Evolutionary conservation across 2,329 filamentous ascomycete species (phyloP).

Genomic region (Hypomyces perniciosus): DNA sequence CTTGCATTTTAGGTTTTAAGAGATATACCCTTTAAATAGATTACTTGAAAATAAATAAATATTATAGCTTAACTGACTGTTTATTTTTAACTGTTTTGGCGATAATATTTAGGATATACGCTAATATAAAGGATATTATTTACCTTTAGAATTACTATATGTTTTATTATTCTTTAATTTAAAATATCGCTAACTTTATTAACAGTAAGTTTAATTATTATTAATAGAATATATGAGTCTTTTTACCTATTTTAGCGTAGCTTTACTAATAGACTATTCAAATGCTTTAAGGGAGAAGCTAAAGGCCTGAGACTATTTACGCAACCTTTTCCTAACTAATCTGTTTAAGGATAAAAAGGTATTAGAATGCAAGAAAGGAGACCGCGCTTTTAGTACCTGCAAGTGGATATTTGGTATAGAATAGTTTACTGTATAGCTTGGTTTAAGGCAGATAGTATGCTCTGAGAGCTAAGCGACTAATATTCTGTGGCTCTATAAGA

Average conservation of each 20-base stretch:
- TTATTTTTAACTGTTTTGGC: slow-evolving; percentile 2
- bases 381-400: slow-evolving; percentile 15
- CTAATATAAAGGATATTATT: background rate
- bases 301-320: slow-evolving; percentile 13
- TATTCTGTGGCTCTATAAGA: slow-evolving; percentile 17
- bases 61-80: slow-evolving; percentile 1
- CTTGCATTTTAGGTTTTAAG: slow-evolving; percentile 2
- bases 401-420: slow-evolving; percentile 18
- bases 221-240: background rate
- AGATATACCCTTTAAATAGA: slow-evolving; percentile 6
- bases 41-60: slow-evolving; percentile 11
- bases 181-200: background rate
- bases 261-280: background rate
- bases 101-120: slow-evolving; percentile 4
- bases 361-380: slow-evolving; percentile 19
- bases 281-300: background rate
- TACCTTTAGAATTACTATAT: background rate
- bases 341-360: slow-evolving; percentile 15
- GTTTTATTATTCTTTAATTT: background rate
- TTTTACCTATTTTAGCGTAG: background rate
- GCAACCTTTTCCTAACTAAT: slow-evolving; percentile 17
- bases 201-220: background rate
- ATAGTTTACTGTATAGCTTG: slow-evolving; percentile 16
- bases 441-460: background rate
- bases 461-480: background rate